These are phyloP conservation scores for Beta corolliflora DNA, from an alignment of 179 eudicot species.

Conservation along the genomic window DNA sequence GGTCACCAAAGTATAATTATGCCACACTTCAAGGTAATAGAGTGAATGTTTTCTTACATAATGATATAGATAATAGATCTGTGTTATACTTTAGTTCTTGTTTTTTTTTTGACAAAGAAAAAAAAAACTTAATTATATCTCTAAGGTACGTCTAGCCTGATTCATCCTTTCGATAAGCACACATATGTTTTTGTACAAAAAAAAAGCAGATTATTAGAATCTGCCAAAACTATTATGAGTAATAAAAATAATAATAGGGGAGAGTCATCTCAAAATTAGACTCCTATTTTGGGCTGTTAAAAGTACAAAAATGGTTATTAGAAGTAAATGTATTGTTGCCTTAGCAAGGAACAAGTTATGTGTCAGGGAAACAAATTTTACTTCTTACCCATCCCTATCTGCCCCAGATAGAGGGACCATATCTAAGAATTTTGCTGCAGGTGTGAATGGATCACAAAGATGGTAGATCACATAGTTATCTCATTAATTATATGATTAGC, in stretches of 20 bases:
- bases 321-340: constrained; percentile 36
- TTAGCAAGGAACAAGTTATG: constrained; percentile 31
- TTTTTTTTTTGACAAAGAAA: too few relatives aligned
- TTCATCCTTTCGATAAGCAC: too few relatives aligned
- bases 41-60: too few relatives aligned
- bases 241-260: not conserved
- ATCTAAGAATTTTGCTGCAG: constrained; percentile 19
- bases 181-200: too few relatives aligned
- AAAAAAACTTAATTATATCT: too few relatives aligned
- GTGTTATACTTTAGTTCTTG: too few relatives aligned
- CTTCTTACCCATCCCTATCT: constrained; percentile 37
- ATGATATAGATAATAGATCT: too few relatives aligned
- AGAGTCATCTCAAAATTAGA: not conserved
- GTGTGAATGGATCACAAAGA: constrained; percentile 10
- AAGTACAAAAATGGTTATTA: constrained; percentile 27
- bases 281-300: not conserved
- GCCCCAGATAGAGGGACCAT: constrained; percentile 30
- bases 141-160: too few relatives aligned
- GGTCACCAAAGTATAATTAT: too few relatives aligned
- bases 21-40: too few relatives aligned
- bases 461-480: constrained; percentile 12
- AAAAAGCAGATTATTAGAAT: too few relatives aligned
- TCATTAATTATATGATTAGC: constrained; percentile 12
- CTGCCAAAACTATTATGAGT: too few relatives aligned
- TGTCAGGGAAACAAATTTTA: constrained; percentile 28